These are phyloP conservation scores for Hyphopichia wangnamkhiaoensis DNA, from an alignment of 1,139 yeast genomes.

Conservation along the genomic window DNA sequence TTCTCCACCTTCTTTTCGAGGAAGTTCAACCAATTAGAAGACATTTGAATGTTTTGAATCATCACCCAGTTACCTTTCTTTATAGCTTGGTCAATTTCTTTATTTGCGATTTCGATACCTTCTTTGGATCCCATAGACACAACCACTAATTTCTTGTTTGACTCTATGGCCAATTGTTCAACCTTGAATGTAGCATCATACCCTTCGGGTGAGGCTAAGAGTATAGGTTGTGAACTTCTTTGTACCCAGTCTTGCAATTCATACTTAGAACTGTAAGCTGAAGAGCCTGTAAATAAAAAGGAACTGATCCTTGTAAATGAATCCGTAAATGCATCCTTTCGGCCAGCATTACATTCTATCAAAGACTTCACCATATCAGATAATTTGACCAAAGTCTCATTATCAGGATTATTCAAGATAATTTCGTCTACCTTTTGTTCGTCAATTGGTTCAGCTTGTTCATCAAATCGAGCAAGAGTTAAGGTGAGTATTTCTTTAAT, in stretches of 20 bases:
- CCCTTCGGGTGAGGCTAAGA: slow-evolving; percentile 63
- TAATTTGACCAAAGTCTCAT: slow-evolving; percentile 18
- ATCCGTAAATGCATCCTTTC: slow-evolving; percentile 17
- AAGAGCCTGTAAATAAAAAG: slow-evolving; percentile 25
- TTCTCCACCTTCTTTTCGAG: slow-evolving; percentile 48
- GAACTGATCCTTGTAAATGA: slow-evolving; percentile 17
- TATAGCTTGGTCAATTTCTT: slow-evolving; percentile 48
- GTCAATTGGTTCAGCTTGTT: slow-evolving; percentile 6
- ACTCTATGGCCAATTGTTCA: slow-evolving; percentile 39
- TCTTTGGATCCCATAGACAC: slow-evolving; percentile 81
- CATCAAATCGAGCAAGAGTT: slow-evolving; percentile 5
- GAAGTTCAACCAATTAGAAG: slow-evolving; percentile 60
- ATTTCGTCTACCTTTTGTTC: slow-evolving; percentile 6
- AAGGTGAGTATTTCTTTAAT: slow-evolving; percentile 6
- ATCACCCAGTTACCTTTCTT: slow-evolving; percentile 65
- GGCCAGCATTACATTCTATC: slow-evolving; percentile 5
- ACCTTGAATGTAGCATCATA: slow-evolving; percentile 67
- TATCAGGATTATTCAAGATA: slow-evolving; percentile 16
- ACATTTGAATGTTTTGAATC: slow-evolving; percentile 77
- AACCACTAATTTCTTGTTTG: slow-evolving; percentile 29
- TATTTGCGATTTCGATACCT: slow-evolving; percentile 57
- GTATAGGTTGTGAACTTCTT: slow-evolving; percentile 32
- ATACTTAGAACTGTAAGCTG: slow-evolving; percentile 27
- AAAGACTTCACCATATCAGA: slow-evolving; percentile 13
- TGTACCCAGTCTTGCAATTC: slow-evolving; percentile 24